Evolutionary conservation across 805 yeast genomes (phyloP), one percentile per base, ranked within the genome.

Genomic region (Teunomyces atbi): DNA sequence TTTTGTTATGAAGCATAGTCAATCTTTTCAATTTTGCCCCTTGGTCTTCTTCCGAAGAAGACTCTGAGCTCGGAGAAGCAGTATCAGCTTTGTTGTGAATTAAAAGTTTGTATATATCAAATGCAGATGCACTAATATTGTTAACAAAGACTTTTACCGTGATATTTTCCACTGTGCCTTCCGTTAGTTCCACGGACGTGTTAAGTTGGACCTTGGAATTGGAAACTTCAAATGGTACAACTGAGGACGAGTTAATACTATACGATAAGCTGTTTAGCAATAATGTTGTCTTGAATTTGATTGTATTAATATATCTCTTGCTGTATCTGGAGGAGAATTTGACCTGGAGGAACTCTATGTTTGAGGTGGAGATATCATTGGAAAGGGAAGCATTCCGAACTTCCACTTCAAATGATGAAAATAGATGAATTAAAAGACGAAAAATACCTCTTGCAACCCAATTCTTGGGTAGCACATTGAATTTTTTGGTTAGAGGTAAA

Each of bases 361-460:
- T 19, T 6, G 39, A 21, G 5, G 28, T 36, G 16, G 39, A 21
- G n/a, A 21, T n/a, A n/a, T 13, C 39, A 36, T 36, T 36, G 10
- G 46, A 23, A 23, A 45, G 18, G 10, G 41, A 12, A 6, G 52
- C 27, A 40, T 51, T 50, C 20, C 60, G 53, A 11, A 60, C 33
- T 48, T 63, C 71, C 11, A 63, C 37, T 32, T 60, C 62, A 1
- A 59, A 23, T 11, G 48, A 41, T 0, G 71, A 67, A 4, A 62
- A 20, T 33, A 49, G 53, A 6, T 54, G 3, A 5, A 65, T 36
- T 4, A 59, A 4, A 16, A 56, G 47, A 39, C 47, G 46, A 19
- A 49, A 47, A 0, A 62, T 2, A 7, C 33, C n/a, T 27, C 44
- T 37, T 1, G 45, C 50, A 6, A 54, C 3, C 18, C 16, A 28